Conservation (phyloP, 345 rosid genomes). For the Murraya koenigii region DNA sequence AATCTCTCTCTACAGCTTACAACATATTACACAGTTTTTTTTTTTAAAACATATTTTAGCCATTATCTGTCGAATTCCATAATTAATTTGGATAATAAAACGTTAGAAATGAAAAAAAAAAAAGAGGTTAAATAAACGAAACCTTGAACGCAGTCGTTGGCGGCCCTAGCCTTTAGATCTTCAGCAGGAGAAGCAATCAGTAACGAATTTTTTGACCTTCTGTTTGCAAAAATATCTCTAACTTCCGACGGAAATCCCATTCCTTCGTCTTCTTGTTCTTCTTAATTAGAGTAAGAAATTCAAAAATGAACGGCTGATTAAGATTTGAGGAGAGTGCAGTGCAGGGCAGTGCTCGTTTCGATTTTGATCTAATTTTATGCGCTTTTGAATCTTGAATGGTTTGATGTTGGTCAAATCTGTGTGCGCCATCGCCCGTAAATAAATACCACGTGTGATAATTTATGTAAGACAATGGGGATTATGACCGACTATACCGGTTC, state of each 20-base stretch:
- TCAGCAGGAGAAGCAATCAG: slow-evolving; percentile 42
- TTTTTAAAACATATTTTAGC: too few species aligned
- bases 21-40: too few species aligned
- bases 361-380: background rate
- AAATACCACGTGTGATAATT: too few species aligned
- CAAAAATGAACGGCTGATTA: background rate
- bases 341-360: too few species aligned
- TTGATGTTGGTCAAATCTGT: too few species aligned
- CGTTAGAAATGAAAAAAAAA: too few species aligned
- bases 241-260: slow-evolving; percentile 36
- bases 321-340: background rate
- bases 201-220: slow-evolving; percentile 13
- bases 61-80: too few species aligned
- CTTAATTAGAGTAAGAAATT: background rate
- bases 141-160: slow-evolving; percentile 38
- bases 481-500: too few species aligned
- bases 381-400: background rate
- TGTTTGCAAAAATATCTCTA: slow-evolving; percentile 21
- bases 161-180: slow-evolving; percentile 21
- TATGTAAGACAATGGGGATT: too few species aligned
- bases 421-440: too few species aligned
- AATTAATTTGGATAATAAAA: background rate
- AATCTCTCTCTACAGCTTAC: background rate
- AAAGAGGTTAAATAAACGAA: background rate
- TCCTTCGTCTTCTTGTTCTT: too few species aligned